These are phyloP conservation scores for Ceratobasidium sp. DNA, from an alignment of 1,284 basidiomycete genomes.

Conservation along the genomic window DNA sequence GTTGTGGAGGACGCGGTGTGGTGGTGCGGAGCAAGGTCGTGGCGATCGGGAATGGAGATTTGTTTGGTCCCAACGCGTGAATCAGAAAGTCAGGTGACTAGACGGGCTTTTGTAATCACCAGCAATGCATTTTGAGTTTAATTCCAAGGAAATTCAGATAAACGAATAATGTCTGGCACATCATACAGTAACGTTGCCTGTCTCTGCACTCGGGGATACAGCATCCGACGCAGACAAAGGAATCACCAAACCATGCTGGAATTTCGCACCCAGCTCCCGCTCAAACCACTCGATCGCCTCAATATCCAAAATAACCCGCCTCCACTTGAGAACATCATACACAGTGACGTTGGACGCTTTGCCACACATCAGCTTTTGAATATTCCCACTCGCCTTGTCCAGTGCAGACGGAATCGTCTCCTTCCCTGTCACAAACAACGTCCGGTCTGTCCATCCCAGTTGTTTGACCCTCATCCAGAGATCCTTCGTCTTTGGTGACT, in stretches of 20 bases:
- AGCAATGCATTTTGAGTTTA: neutral
- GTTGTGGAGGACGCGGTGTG: neutral
- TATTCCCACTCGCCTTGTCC: constrained; percentile 68
- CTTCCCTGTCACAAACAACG: constrained; percentile 76
- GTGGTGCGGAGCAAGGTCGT: constrained; percentile 31
- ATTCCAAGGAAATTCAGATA: constrained; percentile 2
- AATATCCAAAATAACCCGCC: constrained; percentile 73
- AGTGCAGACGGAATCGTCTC: constrained; percentile 65
- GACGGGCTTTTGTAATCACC: constrained; percentile 9
- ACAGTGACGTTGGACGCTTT: constrained; percentile 75
- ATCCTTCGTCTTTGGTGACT: constrained; percentile 71
- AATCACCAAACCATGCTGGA: constrained; percentile 13
- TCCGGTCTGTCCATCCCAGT: constrained; percentile 69
- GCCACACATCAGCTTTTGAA: constrained; percentile 70
- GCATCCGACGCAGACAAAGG: neutral
- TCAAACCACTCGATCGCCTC: constrained; percentile 77
- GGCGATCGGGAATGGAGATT: constrained; percentile 40
- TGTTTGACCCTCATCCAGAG: constrained; percentile 67
- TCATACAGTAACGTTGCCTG: neutral
- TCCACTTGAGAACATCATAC: constrained; percentile 82
- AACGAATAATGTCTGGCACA: constrained; percentile 1
- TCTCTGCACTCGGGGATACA: neutral
- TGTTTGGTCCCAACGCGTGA: constrained; percentile 31
- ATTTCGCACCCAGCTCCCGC: constrained; percentile 59
- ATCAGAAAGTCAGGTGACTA: constrained; percentile 38